Conservation (phyloP, 2,329 filamentous ascomycete genomes). For the Sporothrix dimorphospora region DNA sequence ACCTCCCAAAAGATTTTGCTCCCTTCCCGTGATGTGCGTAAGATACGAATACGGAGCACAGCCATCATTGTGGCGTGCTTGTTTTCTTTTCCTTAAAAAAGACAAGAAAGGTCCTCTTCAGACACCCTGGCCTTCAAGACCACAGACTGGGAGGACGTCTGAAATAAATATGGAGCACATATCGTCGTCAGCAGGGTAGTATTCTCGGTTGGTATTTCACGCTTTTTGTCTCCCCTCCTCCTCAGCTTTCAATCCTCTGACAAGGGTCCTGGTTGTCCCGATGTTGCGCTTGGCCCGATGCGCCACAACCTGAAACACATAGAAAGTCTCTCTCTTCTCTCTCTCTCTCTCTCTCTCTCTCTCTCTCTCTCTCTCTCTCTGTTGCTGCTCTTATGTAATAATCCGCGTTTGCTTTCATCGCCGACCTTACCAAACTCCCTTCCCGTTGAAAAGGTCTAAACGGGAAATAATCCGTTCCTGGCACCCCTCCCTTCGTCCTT, state of each 20-base stretch:
- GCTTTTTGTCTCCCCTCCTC: neutral
- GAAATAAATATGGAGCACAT: neutral
- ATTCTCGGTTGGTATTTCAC: neutral
- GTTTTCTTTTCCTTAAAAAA: neutral
- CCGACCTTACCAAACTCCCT: neutral
- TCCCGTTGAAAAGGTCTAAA: neutral
- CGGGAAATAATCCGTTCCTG: neutral
- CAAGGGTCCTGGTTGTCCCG: constrained; percentile 13
- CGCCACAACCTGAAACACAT: constrained; percentile 23
- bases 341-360: neutral
- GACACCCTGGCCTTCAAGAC: neutral
- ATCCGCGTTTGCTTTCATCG: constrained; percentile 6
- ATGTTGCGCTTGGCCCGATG: constrained; percentile 20
- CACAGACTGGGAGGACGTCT: neutral
- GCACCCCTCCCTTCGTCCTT: neutral
- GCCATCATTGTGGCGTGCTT: constrained; percentile 6
- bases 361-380: neutral
- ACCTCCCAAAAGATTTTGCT: neutral
- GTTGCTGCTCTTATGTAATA: neutral
- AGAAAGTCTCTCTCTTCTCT: neutral
- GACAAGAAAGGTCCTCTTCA: neutral
- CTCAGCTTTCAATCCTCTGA: neutral
- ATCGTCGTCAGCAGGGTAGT: constrained; percentile 11
- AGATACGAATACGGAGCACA: constrained; percentile 7
- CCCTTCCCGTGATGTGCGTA: neutral